Base-by-base conservation (phyloP, 148 eudicot genomes). In the Rhododendron molle region DNA sequence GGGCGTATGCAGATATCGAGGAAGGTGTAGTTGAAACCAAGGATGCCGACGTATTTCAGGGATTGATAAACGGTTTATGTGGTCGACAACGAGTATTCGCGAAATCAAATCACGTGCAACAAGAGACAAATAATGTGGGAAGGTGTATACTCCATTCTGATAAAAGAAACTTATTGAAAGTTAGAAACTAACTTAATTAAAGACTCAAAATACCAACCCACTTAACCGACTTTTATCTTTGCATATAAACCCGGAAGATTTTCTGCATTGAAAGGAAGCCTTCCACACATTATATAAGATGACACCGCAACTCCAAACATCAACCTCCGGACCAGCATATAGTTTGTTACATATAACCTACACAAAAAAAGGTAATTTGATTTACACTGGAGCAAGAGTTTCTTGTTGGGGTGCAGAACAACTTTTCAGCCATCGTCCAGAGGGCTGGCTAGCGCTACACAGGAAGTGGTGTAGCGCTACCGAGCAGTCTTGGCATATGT, bases 261-360 rank as follows among this genome's bases (percentile, higher is more conserved):
- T 1, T 94, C 98, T 87, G 95, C 99, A 83, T 95, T 98, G 87
- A 96, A 96, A 43, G 99, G 99, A 82, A 96, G 95, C 74, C 96
- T 94, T n/a, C 99, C 99, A 88, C 99, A 96, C 13, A 96, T 98
- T 97, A 89, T 96, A 96, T 81, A 96, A 89, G 87, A 96, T 95
- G 78, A 96, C 98, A 54, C 98, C 99, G 81, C 99, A 96, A 89
- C 99, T 96, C 99, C 99, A 96, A 28, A 96, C 98, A 89, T 96
- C 99, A 43, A 96, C 97, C 92, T 96, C 99, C 23, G 98, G 98
- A 26, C 98, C 99, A 84, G 99, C 98, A 90, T 96, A 96, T 69
- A 96, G 84, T 90, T 93, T 96, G 76, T 98, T 98, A 83, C 98
- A 96, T 73, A 95, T 95, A 65, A 96, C 99, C 99, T 95, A 76